These are phyloP conservation scores for Cenococcum geophilum DNA, from an alignment of 495 filamentous ascomycete species.

Conservation along the genomic window DNA sequence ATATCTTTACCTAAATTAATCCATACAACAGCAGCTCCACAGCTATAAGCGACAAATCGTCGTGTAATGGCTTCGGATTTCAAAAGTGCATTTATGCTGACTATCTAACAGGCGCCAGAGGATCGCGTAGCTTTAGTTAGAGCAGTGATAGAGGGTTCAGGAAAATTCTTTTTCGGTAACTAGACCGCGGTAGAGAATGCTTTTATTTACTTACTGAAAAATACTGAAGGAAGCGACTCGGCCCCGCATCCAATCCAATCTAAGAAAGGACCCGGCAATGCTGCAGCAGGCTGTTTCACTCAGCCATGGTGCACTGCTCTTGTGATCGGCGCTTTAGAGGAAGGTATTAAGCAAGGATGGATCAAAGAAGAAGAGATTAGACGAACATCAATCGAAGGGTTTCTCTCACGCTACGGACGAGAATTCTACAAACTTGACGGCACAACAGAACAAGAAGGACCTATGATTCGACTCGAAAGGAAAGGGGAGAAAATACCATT, in stretches of 20 bases:
- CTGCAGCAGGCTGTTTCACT: constrained; percentile 84
- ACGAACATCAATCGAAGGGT: constrained; percentile 61
- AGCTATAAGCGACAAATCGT: too few species aligned
- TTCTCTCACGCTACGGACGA: constrained; percentile 68
- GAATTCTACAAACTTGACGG: constrained; percentile 60
- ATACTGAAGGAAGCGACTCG: constrained; percentile 49
- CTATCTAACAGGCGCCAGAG: constrained; percentile 42
- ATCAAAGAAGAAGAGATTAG: constrained; percentile 64
- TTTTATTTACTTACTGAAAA: background rate
- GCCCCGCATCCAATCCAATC: constrained; percentile 70
- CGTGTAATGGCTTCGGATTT: too few species aligned
- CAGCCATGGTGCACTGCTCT: constrained; percentile 78
- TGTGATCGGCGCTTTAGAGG: constrained; percentile 67
- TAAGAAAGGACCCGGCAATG: constrained; percentile 58
- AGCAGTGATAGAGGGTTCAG: constrained; percentile 58
- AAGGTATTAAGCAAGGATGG: constrained; percentile 59
- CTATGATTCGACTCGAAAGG: constrained; percentile 56
- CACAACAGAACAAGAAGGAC: constrained; percentile 36
- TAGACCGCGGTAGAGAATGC: constrained; percentile 9
- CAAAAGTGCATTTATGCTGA: too few species aligned
- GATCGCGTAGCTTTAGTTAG: constrained; percentile 71
- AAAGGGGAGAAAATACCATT: constrained; percentile 56
- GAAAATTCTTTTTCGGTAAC: constrained; percentile 69
- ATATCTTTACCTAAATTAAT: too few species aligned
- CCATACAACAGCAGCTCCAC: too few species aligned